Percentiles rank a stretch among this genome's conserved stretches.
These are phyloP conservation scores for Epichloe sp. DNA, from an alignment of 2,329 filamentous ascomycete species.

Conservation along the genomic window DNA sequence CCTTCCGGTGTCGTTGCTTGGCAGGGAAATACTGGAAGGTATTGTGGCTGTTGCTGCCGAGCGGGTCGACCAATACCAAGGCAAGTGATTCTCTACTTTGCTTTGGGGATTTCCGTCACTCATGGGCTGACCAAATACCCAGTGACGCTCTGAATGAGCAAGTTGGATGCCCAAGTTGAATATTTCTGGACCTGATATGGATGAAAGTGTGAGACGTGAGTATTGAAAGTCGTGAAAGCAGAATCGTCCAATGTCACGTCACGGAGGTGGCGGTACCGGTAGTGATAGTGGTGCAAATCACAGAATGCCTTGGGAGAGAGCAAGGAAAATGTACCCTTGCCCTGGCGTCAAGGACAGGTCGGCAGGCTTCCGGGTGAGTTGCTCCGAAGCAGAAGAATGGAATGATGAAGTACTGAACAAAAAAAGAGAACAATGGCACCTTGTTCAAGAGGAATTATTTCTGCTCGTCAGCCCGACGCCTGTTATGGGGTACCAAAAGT, in stretches of 20 bases:
- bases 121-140: background rate
- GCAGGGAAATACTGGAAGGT: background rate
- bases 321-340: background rate
- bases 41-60: background rate
- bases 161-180: background rate
- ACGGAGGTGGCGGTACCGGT: background rate
- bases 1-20: background rate
- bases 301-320: background rate
- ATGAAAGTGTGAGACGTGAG: background rate
- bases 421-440: background rate
- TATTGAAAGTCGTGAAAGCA: background rate
- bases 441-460: background rate
- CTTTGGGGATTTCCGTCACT: constrained; percentile 1
- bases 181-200: no score
- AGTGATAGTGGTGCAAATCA: background rate
- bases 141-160: background rate
- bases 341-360: background rate
- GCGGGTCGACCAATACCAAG: background rate
- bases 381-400: background rate
- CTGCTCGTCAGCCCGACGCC: background rate
- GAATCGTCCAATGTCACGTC: background rate
- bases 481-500: constrained; percentile 1
- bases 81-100: constrained; percentile 1
- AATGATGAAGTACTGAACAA: background rate
- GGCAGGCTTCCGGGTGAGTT: background rate